phyloP scores from a whole-genome alignment of 495 filamentous ascomycete species.

The Annulohypoxylon stygium region DNA sequence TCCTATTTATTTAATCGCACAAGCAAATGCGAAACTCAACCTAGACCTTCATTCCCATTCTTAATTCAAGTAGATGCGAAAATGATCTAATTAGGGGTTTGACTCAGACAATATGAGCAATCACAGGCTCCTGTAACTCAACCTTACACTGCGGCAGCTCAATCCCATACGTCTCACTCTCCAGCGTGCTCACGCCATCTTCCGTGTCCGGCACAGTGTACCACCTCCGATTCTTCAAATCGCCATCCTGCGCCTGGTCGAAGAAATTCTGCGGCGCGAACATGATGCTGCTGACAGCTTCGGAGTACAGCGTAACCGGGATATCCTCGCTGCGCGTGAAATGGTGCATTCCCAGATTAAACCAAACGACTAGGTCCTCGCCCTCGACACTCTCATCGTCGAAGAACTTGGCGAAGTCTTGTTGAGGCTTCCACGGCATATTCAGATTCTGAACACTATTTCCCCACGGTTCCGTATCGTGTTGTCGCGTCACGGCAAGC shows the following conservation, averaged over 20 bases:
- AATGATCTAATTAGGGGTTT: neutral
- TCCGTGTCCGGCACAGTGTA: conserved; percentile 43
- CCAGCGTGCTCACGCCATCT: conserved; percentile 7
- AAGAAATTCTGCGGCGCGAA: conserved; percentile 64
- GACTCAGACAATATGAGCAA: conserved; percentile 25
- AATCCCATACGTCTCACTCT: conserved; percentile 37
- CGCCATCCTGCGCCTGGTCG: conserved; percentile 45
- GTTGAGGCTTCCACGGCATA: conserved; percentile 60
- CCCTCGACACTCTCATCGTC: conserved; percentile 65
- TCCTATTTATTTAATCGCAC: too few species aligned
- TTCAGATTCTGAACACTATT: conserved; percentile 64
- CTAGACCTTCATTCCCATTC: too few species aligned
- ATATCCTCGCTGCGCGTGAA: conserved; percentile 67
- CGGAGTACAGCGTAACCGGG: conserved; percentile 65
- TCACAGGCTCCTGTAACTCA: conserved; percentile 31
- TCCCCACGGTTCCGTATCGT: conserved; percentile 66
- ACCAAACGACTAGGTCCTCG: conserved; percentile 63
- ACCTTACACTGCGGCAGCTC: conserved; percentile 39
- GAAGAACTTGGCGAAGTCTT: conserved; percentile 68
- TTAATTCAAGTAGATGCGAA: too few species aligned
- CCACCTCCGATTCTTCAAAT: conserved; percentile 46
- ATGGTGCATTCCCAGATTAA: conserved; percentile 72
- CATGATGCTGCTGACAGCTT: conserved; percentile 59
- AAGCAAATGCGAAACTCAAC: too few species aligned
- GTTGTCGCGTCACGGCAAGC: conserved; percentile 62